A percentile compares a stretch with the other conserved stretches of the same genome.
Evolutionary conservation across 1,284 basidiomycete species (phyloP).

Genomic region (Austropuccinia psidii): DNA sequence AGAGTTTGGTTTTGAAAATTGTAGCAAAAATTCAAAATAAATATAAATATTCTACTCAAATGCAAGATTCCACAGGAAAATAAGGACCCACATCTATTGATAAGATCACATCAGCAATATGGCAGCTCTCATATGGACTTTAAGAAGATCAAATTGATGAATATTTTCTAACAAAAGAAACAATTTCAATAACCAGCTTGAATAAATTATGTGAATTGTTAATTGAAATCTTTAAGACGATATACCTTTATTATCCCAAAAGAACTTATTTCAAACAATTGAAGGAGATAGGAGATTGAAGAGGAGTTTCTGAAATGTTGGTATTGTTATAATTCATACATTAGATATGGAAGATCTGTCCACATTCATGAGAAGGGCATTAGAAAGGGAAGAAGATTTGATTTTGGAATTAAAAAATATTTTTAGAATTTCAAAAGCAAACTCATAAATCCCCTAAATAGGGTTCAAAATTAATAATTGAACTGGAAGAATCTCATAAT

Average conservation of each 20-base stretch:
- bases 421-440: not conserved
- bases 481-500: not conserved
- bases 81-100: slow-evolving; percentile 12
- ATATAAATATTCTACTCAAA: slow-evolving; percentile 3
- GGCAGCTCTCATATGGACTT: not conserved
- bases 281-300: not conserved
- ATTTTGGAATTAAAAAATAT: not conserved
- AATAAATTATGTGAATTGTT: not conserved
- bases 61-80: not conserved
- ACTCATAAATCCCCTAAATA: not conserved
- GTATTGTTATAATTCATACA: not conserved
- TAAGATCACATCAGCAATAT: not conserved
- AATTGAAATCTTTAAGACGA: slow-evolving; percentile 6
- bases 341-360: not conserved
- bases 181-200: not conserved
- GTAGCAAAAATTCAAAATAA: too few species aligned
- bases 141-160: not conserved
- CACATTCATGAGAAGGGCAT: not conserved
- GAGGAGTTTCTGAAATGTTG: not conserved
- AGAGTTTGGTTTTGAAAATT: not conserved
- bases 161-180: not conserved
- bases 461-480: not conserved
- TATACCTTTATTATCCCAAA: too few species aligned
- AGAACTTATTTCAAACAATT: too few species aligned
- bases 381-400: not conserved